Evolutionary conservation across 306 rosid species (phyloP).

Genomic region (Vachellia pachyceras): DNA sequence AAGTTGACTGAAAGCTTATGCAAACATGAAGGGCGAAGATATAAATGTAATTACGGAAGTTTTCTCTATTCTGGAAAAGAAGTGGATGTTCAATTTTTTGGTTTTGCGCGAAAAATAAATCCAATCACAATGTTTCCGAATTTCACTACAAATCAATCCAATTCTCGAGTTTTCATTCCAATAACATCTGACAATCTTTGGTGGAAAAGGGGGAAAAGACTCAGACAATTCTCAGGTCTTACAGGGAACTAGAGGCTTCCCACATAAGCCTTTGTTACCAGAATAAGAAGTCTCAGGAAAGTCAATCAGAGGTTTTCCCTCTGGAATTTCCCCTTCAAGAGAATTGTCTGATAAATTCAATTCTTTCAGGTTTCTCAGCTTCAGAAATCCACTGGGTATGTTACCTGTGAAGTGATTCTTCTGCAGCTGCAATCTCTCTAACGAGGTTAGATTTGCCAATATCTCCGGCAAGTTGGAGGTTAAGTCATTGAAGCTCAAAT

Average conservation of each 20-base stretch:
- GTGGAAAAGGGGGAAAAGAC: background rate
- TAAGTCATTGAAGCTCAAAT: slow-evolving; percentile 64
- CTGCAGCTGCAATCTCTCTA: slow-evolving; percentile 68
- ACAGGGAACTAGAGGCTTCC: slow-evolving; percentile 76
- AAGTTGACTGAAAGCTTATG: background rate
- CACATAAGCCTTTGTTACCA: slow-evolving; percentile 73
- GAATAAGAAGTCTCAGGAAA: slow-evolving; percentile 63
- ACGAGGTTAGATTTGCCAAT: slow-evolving; percentile 50
- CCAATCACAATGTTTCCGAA: background rate
- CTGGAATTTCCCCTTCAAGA: slow-evolving; percentile 77
- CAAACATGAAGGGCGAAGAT: background rate
- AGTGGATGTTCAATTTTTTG: background rate
- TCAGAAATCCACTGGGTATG: slow-evolving; percentile 64
- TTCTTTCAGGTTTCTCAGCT: slow-evolving; percentile 54
- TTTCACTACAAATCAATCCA: background rate
- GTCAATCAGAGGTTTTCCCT: slow-evolving; percentile 60
- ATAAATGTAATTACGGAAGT: background rate
- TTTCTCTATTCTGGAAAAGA: background rate
- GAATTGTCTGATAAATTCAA: slow-evolving; percentile 65
- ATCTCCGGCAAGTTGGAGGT: slow-evolving; percentile 57
- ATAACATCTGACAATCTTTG: background rate
- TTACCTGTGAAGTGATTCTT: slow-evolving; percentile 59
- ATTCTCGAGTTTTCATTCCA: slow-evolving; percentile 13
- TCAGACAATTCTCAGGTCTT: slow-evolving; percentile 36
- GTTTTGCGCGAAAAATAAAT: background rate